Evolutionary conservation across 108 stramenopile genomes (phyloP), one percentile per base, ranked within the genome.

Genomic region (Aureococcus anophagefferens): DNA sequence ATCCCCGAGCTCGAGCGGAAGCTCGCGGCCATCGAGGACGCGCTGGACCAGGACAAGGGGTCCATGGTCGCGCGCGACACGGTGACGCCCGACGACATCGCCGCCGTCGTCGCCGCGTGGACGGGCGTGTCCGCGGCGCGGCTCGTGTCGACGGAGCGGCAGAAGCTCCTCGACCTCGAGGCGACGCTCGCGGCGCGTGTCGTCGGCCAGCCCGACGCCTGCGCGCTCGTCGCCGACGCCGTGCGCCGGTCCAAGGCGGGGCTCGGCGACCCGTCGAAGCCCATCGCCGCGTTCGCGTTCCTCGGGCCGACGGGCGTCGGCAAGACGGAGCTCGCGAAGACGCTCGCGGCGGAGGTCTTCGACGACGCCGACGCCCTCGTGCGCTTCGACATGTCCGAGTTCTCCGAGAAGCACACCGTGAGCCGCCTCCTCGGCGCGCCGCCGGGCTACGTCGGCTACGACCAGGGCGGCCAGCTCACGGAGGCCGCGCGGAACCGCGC

Each of bases 391-490:
- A 90, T 90, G 88, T 85, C 83, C 3, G 93, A 96, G 80, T 96
- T 94, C 81, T 93, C 93, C 94, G 94, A 95, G 80, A 91, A 94
- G 83, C 90, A 91, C 68, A 78, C 90, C 44, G 95, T 96, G 1
- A 79, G 83, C 62, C 76, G 95, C 32, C 81, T 95, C 30, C 89
- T 94, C 18, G 97, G 97, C 4, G 92, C 97, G 31, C 94, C 97
- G 62, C 97, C 97, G 21, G 70, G 67, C 35, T 89, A 89, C 75
- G 86, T 91, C 35, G 92, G 93, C 18, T 90, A 94, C 72, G 96
- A 97, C 66, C 91, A 94, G 73, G 96, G 96, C 15, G 97, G 97
- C 15, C 94, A 95, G 72, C 81, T 98, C 36, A 98, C 97, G 34
- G 93, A 98, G 68, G 95, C 94, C 32, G 92, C 96, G 33, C 81